Base-by-base conservation (phyloP, 1,284 basidiomycete genomes). In the Cutaneotrichosporon mucoides region DNA sequence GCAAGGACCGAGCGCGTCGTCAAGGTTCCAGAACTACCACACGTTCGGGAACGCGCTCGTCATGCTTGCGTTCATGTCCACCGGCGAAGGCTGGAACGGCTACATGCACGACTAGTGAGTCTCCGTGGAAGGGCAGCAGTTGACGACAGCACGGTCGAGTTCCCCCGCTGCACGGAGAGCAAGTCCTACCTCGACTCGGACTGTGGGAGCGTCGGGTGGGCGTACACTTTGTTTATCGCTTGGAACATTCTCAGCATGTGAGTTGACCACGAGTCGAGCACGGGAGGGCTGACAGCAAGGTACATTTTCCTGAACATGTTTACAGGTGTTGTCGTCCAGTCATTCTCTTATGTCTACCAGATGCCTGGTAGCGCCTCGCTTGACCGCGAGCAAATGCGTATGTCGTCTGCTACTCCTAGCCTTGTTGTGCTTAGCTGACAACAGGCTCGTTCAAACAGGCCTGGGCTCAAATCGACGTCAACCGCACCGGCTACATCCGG, bases 181-280 rank as follows among this genome's bases (percentile, higher is more conserved):
- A 53, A 56, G 7, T 87, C 86, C 70, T 82, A 84, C 66, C 78
- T 84, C 6, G 82, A 88, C 37, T 88, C 90, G 0, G 95, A 99
- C 76, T 99, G 95, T 68, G 95, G 95, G 11, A 94, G 89, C 68
- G 76, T 83, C 7, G 81, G 81, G 4, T 96, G 93, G 88, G 87
- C 94, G 0, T 94, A 88, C 73, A 82, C 84, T 0, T 80, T 99
- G 35, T 98, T 97, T 79, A 96, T 97, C 68, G 85, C 88, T 0
- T 99, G 95, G 95, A 98, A 98, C 74, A 81, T 99, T 43, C 81
- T 98, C 52, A 94, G 90, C 83, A 97, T 97, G 91, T 92, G 66
- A 70, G 86, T 71, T 42, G 35, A 40, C 2, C 38, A 51, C 40
- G 11, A 33, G 10, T 60, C 57, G 44, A 41, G 63, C 38, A 53